A percentile compares a stretch with the other conserved stretches of the same genome.
These are phyloP conservation scores for Mycena epipterygia DNA, from an alignment of 768 basidiomycete genomes.

Conservation along the genomic window DNA sequence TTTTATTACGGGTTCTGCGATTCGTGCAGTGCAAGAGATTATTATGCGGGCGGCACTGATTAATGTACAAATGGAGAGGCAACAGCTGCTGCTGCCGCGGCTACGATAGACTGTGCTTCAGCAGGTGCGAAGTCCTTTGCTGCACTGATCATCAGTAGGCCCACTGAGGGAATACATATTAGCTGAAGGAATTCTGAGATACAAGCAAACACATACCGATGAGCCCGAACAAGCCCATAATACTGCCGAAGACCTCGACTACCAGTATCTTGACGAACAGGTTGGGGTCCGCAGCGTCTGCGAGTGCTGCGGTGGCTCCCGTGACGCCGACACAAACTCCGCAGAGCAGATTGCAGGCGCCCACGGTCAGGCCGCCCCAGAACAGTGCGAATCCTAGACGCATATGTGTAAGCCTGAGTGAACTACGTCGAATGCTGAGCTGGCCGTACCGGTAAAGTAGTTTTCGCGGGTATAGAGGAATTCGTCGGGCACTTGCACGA, in stretches of 20 bases:
- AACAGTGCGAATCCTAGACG: slow-evolving; percentile 90
- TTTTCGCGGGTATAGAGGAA: slow-evolving; percentile 87
- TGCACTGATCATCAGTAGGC: slow-evolving; percentile 81
- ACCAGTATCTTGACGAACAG: slow-evolving; percentile 97
- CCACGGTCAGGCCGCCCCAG: slow-evolving; percentile 97
- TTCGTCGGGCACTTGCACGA: slow-evolving; percentile 71
- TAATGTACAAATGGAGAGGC: slow-evolving; percentile 57
- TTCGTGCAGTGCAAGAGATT: slow-evolving; percentile 1
- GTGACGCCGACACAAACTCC: slow-evolving; percentile 95
- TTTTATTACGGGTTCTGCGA: not conserved
- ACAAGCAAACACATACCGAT: slow-evolving; percentile 75
- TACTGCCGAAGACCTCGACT: slow-evolving; percentile 94
- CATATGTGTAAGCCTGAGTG: not conserved
- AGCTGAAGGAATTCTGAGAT: not conserved
- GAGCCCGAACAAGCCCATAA: slow-evolving; percentile 92
- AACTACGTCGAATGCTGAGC: not conserved
- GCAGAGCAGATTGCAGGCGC: slow-evolving; percentile 94
- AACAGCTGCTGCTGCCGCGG: slow-evolving; percentile 49
- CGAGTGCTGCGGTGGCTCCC: slow-evolving; percentile 94
- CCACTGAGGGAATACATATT: slow-evolving; percentile 64
- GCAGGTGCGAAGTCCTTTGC: slow-evolving; percentile 71
- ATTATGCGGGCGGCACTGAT: slow-evolving; percentile 13
- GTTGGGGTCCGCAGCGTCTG: slow-evolving; percentile 95
- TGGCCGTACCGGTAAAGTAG: slow-evolving; percentile 85
- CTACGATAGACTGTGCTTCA: slow-evolving; percentile 40